Evolutionary conservation across 1,139 yeast genomes (phyloP), one percentile per base, ranked within the genome.

Genomic region (Suhomyces chickasaworum): DNA sequence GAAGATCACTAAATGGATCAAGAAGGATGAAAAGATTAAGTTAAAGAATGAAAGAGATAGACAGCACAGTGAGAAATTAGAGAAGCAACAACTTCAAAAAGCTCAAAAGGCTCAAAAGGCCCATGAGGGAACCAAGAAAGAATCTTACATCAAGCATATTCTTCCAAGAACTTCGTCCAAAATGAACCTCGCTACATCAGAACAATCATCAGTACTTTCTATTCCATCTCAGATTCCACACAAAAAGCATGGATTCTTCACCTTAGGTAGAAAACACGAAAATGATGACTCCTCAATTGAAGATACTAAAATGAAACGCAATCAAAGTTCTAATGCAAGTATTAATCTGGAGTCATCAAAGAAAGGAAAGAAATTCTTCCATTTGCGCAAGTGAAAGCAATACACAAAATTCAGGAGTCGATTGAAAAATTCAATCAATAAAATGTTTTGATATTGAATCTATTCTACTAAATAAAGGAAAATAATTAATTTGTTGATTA

Each of bases 11-110:
- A 63, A 61, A 43, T 51, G 63, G 51, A 65, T 66, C 41, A 68
- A 60, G 46, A 60, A 59, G 38, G 73, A 66, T 30, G 73, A 65
- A 44, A 64, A 62, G 44, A 21, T 56, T 34, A 66, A 64, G 46
- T 47, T 49, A 22, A 59, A 60, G 44, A 55, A 53, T 12, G 63
- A 58, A 29, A 57, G 54, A 42, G 65, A 59, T 32, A 47, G 53
- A 16, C 46, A 44, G 18, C 48, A 49, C 9, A 31, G 29, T 2
- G 68, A 64, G 39, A 61, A 55, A 45, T 25, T 49, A 40, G 53
- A 54, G 37, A 52, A 49, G 50, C 54, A 52, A 42, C 46, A 53
- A 48, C 46, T 44, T 7, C 36, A 41, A 9, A 41, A 41, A 22
- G 42, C 45, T 3, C 37, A 34, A 20, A 18, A 43, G 30, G 39